Conservation (phyloP, 2,329 filamentous ascomycete species). For the Xylariales sp. region DNA sequence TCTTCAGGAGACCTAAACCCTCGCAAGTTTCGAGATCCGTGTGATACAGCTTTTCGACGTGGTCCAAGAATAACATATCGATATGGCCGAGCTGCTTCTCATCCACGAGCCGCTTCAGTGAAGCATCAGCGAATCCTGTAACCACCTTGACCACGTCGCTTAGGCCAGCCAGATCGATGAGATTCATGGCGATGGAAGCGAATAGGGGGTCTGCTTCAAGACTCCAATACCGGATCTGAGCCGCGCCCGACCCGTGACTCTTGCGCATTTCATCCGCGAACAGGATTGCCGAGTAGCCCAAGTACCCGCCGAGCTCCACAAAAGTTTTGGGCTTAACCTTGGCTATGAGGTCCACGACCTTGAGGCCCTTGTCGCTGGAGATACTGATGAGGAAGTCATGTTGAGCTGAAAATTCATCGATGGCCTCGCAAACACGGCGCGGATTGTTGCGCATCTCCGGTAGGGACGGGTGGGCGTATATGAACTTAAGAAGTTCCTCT, state of each 20-base stretch:
- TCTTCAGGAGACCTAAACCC: slow-evolving; percentile 58
- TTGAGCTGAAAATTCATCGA: slow-evolving; percentile 64
- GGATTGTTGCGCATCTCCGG: slow-evolving; percentile 62
- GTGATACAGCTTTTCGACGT: slow-evolving; percentile 73
- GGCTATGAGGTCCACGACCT: slow-evolving; percentile 65
- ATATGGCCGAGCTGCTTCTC: slow-evolving; percentile 52
- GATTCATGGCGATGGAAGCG: slow-evolving; percentile 61
- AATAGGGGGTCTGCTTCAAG: slow-evolving; percentile 73
- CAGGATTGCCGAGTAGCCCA: slow-evolving; percentile 76
- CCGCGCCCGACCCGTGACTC: too few relatives aligned
- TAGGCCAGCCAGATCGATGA: slow-evolving; percentile 74
- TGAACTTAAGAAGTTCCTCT: slow-evolving; percentile 65
- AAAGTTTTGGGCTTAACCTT: slow-evolving; percentile 63
- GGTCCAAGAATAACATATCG: slow-evolving; percentile 75
- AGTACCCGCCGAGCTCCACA: slow-evolving; percentile 77
- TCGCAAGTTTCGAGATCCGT: slow-evolving; percentile 75
- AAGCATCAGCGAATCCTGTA: slow-evolving; percentile 64
- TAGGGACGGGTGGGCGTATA: slow-evolving; percentile 58
- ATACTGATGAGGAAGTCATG: slow-evolving; percentile 78
- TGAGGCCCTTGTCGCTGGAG: slow-evolving; percentile 67
- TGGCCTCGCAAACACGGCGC: slow-evolving; percentile 58
- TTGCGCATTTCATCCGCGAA: slow-evolving; percentile 65
- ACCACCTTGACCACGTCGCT: slow-evolving; percentile 64
- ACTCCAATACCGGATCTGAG: slow-evolving; percentile 64
- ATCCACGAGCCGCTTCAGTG: slow-evolving; percentile 55